phyloP scores from a whole-genome alignment of 805 yeast genomes.

The Starmera dryadoides region DNA sequence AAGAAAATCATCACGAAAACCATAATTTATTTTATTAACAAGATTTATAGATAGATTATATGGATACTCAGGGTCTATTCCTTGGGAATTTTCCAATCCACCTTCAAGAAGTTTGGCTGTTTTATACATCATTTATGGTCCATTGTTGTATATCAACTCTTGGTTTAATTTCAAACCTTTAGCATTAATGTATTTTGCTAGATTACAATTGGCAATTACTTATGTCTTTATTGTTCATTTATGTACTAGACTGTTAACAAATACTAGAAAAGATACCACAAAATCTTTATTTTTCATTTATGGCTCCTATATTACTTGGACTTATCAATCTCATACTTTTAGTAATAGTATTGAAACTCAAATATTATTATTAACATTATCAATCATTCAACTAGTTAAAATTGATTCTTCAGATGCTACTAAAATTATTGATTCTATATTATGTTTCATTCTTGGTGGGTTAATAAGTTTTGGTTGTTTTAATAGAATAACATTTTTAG shows the following conservation, averaged over 20 bases:
- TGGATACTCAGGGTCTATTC: conserved; percentile 39
- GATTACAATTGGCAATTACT: conserved; percentile 37
- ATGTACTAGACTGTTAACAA: conserved; percentile 41
- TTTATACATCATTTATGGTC: conserved; percentile 62
- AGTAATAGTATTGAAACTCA: conserved; percentile 79
- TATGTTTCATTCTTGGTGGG: conserved; percentile 33
- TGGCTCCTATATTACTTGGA: conserved; percentile 64
- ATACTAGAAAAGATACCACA: conserved; percentile 41
- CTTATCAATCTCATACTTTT: conserved; percentile 80
- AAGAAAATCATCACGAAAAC: no score
- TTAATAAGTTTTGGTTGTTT: conserved; percentile 63
- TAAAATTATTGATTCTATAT: conserved; percentile 4
- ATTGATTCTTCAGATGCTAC: background rate
- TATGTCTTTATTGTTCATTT: conserved; percentile 29
- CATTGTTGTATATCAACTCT: conserved; percentile 38
- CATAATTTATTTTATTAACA: no score
- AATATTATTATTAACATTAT: conserved; percentile 32
- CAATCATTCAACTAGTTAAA: conserved; percentile 27
- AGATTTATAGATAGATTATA: conserved; percentile 21
- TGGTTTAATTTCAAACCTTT: conserved; percentile 35
- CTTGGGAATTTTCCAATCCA: conserved; percentile 73
- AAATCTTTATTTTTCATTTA: conserved; percentile 32
- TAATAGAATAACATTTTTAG: conserved; percentile 79
- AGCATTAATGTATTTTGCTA: conserved; percentile 42
- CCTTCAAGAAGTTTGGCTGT: conserved; percentile 68